Evolutionary conservation across 495 filamentous ascomycete genomes (phyloP), one percentile per base, ranked within the genome.

Genomic region (Penicillium egyptiacum): DNA sequence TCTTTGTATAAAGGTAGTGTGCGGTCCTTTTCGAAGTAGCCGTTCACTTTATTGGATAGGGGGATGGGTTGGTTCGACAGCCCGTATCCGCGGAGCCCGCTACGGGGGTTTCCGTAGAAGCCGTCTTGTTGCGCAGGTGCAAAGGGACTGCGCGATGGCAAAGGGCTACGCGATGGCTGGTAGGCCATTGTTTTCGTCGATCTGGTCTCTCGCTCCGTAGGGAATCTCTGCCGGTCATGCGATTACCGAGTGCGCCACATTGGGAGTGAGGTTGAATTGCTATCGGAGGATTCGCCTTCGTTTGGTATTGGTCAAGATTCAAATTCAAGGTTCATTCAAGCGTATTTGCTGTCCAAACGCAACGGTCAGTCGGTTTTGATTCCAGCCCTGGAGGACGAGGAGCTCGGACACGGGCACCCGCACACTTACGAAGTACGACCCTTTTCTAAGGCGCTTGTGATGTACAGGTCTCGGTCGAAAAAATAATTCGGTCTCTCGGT

Each of bases 1-100:
- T 99, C 94, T 78, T 99, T 99, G 74, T 99, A 99, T 86, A 98
- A 88, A 39, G 94, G 94, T 23, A 99, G 76, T 31, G 85, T 79
- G 50, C 80, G 83, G 43, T 81, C 76, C 26, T 73, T 69, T 23
- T 78, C 76, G 58, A 87, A 85, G 41, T 84, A 77, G 14, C 74
- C 75, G 43, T 75, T 73, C 44, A 84, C 60, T 58, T 78, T 81
- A 53, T 63, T 73, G n/a, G 68, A 55, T 52, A 72, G 73, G 20
- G 45, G 48, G 11, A 58, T 57, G 7, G 45, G 55, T 12, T 49
- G 55, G 4, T 49, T 50, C 16, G 66, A 75, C 25, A 78, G 64
- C 26, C 75, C 70, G 65, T 78, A 71, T 37, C 77, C 75, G 55
- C 65, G 57, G 47, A 79, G 65, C 14, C 68, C 63, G 16, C 59